Conservation (phyloP, 257 asterid genomes). For the Rauvolfia tetraphylla region DNA sequence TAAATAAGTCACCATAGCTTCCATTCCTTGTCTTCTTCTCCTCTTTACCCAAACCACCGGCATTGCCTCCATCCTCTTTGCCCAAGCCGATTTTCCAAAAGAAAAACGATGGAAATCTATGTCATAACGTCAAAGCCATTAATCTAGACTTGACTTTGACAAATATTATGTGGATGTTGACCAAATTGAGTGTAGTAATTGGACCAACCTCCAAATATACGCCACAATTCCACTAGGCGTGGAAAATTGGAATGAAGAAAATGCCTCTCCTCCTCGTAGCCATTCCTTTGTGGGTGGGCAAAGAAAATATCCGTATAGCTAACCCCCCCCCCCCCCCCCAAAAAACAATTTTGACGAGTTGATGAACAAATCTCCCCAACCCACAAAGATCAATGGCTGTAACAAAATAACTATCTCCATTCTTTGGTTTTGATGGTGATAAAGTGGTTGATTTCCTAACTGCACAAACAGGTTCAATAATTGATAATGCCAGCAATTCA, state of each 20-base stretch:
- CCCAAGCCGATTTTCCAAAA: no score
- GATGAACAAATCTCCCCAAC: not conserved
- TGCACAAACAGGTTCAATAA: not conserved
- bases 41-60: no score
- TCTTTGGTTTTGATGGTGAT: not conserved
- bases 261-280: not conserved
- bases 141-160: not conserved
- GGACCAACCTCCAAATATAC: no score
- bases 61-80: no score
- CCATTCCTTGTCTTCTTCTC: no score
- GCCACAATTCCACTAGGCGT: no score
- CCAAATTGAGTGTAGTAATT: not conserved
- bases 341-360: not conserved
- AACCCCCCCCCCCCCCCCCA: not conserved
- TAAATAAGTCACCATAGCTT: no score
- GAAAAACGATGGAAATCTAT: no score
- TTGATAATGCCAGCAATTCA: not conserved
- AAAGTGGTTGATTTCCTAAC: not conserved
- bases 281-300: not conserved
- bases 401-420: not conserved
- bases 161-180: not conserved
- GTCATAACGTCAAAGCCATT: not conserved
- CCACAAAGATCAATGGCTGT: not conserved
- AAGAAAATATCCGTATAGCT: not conserved
- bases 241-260: no score